Percentiles rank a stretch among this genome's conserved stretches.
phyloP scores from a whole-genome alignment of 108 stramenopile species.

The Nitzschia putrida region DNA sequence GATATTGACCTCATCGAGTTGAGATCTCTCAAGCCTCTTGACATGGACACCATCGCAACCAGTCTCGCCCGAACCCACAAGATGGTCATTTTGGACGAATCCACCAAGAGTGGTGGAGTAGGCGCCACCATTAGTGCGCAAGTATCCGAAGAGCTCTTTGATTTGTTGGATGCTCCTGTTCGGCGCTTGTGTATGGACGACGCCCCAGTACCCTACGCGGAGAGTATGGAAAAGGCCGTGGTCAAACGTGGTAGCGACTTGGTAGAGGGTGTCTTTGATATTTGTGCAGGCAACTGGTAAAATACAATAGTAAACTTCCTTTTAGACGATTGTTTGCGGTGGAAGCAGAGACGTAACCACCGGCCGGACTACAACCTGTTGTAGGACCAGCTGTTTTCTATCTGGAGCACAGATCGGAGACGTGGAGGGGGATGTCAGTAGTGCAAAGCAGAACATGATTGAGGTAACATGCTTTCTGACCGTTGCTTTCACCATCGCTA shows the following conservation, averaged over 20 bases:
- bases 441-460: no score
- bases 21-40: slow-evolving; percentile 94
- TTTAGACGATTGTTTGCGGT: no score
- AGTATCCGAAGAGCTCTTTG: slow-evolving; percentile 94
- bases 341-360: no score
- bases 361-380: no score
- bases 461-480: no score
- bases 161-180: slow-evolving; percentile 95
- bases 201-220: slow-evolving; percentile 95
- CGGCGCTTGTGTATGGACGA: slow-evolving; percentile 98
- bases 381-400: no score
- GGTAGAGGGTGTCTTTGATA: slow-evolving; percentile 80
- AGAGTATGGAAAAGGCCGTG: slow-evolving; percentile 94
- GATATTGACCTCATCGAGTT: slow-evolving; percentile 98
- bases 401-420: no score
- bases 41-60: slow-evolving; percentile 91
- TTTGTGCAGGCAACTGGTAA: slow-evolving; percentile 71
- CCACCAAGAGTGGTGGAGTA: slow-evolving; percentile 93
- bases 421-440: no score
- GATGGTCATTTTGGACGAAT: slow-evolving; percentile 94
- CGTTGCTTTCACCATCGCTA: no score
- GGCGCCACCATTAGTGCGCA: slow-evolving; percentile 94
- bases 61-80: slow-evolving; percentile 89
- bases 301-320: not conserved
- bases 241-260: slow-evolving; percentile 92